Evolutionary conservation across 2,329 filamentous ascomycete species (phyloP), one percentile per base, ranked within the genome.

Genomic region (Penicillium sp.): DNA sequence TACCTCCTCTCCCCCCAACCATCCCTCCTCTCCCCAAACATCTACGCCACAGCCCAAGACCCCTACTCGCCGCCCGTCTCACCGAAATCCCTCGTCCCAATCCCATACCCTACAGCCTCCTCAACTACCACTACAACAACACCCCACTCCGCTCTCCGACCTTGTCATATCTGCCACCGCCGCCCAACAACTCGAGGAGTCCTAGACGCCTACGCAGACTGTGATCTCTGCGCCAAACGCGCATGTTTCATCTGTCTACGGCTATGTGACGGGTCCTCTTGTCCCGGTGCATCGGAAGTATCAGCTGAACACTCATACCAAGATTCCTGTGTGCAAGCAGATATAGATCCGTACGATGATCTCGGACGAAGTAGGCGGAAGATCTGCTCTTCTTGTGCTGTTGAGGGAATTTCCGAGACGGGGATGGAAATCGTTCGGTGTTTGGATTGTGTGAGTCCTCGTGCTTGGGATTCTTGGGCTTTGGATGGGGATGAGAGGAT

Each of bases 211-310:
- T 75, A 75, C 51, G 68, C 71, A 13, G 69, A 75, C 51, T 76
- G 72, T 51, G 69, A 73, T 45, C 47, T 74, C 10, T 76, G 73
- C 45, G 62, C 61, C 7, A 53, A 70, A 34, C 64, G 72, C 30
- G 67, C 71, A 29, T 76, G 73, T 46, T 75, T 73, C 51, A 73
- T 76, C 30, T 76, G 72, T 60, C 58, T 76, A 36, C 66, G 73
- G 13, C 66, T 72, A 46, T 76, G 73, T 45, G 69, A 73, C 44
- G 60, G 65, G 5, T 15, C 55, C 13, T 50, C 65, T 41, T 75
- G 71, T 48, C 48, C 56, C n/a, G 57, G 39, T 5, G 58, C 7
- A 52, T 41, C 15, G 47, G 32, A 13, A 39, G 50, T 34, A 2
- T 18, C 48, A 0, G 18, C 10, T 3, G 36, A 15, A 7, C 46